Base-by-base conservation (phyloP, 306 rosid species). In the Prosopis cineraria region DNA sequence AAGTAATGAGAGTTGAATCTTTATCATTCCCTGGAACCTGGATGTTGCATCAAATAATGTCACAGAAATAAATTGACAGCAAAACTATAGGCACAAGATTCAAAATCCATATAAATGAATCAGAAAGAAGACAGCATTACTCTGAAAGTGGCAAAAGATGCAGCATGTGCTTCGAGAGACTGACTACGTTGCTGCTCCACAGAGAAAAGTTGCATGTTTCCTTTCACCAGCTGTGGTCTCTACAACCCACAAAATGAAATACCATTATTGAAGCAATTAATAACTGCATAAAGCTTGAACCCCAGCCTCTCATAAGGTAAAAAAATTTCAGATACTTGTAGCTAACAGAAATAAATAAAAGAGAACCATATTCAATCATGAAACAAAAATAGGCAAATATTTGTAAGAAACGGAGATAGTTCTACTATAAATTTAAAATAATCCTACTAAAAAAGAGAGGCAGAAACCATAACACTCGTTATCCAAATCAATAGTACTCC, bases 161-260 rank as follows among this genome's bases (percentile, higher is more conserved):
- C 92, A 70, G 97, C 94, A 89, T 91, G 97, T 78, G 97, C 97
- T 86, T 91, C 97, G 81, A 91, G 94, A 70, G 97, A 92, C 85
- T 91, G 97, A 79, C 97, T 91, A 37, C 94, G 93, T 52, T 89
- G 93, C 85, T 91, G 97, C 24, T 88, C 97, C 80, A 88, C 90
- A 31, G 97, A 90, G 81, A 91, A 91, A 48, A 91, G 94, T 73
- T 91, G 97, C 97, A 91, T 89, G 74, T 88, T 88, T 91, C 97
- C 97, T 74, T 89, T 91, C 34, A 89, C 97, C 30, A 91, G 91
- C 79, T 91, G 97, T 31, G 94, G 97, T 80, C 90, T 89, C 97
- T 91, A 56, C 68, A 73, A 74, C 67, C 67, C 64, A 48, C 73
- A 73, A 69, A 73, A 65, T 44, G 33, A 45, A 70, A 81, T 22